Evolutionary conservation across 2,329 filamentous ascomycete genomes (phyloP).

Genomic region (Cladosporium oxysporum): DNA sequence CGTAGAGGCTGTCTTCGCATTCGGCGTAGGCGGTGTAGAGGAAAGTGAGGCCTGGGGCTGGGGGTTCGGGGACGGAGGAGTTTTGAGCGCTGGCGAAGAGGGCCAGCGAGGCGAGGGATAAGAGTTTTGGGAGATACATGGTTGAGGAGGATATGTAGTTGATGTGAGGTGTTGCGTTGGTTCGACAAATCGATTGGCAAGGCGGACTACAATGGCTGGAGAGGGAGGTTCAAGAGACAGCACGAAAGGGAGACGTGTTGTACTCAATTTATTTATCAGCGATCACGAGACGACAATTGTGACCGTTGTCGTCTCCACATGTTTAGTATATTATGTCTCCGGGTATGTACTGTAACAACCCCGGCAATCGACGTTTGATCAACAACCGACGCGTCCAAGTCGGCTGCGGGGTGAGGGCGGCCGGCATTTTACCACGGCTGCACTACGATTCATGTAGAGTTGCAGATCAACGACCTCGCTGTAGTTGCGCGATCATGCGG

Average conservation of each 20-base stretch:
- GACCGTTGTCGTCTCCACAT: neutral
- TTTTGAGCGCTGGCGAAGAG: slow-evolving; percentile 18
- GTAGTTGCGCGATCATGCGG: slow-evolving; percentile 62
- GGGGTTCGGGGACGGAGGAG: slow-evolving; percentile 18
- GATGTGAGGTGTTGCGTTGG: neutral
- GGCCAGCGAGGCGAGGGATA: slow-evolving; percentile 19
- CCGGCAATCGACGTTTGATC: slow-evolving; percentile 4
- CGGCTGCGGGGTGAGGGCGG: slow-evolving; percentile 6
- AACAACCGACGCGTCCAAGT: slow-evolving; percentile 1
- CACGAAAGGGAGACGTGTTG: neutral
- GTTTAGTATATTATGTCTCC: slow-evolving; percentile 7
- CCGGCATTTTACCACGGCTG: slow-evolving; percentile 12
- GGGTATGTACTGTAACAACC: slow-evolving; percentile 11
- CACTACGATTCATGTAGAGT: neutral
- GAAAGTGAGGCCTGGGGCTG: slow-evolving; percentile 30
- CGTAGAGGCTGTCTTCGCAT: slow-evolving; percentile 31
- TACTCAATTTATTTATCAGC: neutral
- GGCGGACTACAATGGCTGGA: neutral
- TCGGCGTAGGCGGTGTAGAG: slow-evolving; percentile 35
- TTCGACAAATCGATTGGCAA: neutral
- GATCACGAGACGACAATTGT: neutral
- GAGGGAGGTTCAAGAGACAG: neutral
- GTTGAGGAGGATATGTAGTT: neutral
- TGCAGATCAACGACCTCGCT: slow-evolving; percentile 31
- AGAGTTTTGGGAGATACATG: slow-evolving; percentile 12